These are phyloP conservation scores for Penium margaritaceum DNA, from an alignment of 139 green algal genomes.

Conservation along the genomic window DNA sequence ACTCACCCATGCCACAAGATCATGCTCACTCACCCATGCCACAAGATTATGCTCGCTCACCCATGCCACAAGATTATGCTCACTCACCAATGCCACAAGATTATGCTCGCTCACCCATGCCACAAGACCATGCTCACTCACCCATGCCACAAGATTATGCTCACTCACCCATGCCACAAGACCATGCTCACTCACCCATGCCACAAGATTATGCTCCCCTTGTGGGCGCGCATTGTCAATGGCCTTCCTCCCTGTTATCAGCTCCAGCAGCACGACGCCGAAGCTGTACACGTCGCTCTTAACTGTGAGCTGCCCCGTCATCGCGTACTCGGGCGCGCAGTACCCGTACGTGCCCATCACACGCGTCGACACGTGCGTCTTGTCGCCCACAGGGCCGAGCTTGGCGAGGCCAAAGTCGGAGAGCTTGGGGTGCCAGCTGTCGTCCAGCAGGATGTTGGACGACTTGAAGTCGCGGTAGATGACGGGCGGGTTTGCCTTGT, in stretches of 20 bases:
- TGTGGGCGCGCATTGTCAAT: constrained; percentile 46
- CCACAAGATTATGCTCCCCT: constrained; percentile 47
- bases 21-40: too few relatives aligned
- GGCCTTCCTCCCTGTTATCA: constrained; percentile 53
- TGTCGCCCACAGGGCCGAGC: constrained; percentile 39
- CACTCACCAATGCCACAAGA: too few relatives aligned
- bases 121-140: too few relatives aligned
- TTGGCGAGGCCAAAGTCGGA: constrained; percentile 65
- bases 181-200: constrained; percentile 38
- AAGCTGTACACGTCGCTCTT: constrained; percentile 56
- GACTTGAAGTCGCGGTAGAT: constrained; percentile 62
- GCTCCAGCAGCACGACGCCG: constrained; percentile 53
- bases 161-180: not conserved
- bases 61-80: too few relatives aligned
- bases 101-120: too few relatives aligned
- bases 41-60: too few relatives aligned
- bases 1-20: too few relatives aligned
- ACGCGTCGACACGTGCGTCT: constrained; percentile 46
- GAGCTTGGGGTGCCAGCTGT: constrained; percentile 64
- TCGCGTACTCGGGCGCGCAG: constrained; percentile 71
- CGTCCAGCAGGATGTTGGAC: constrained; percentile 60
- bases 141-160: too few relatives aligned
- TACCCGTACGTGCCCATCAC: constrained; percentile 60
- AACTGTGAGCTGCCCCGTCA: constrained; percentile 40
- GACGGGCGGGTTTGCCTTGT: constrained; percentile 48